Evolutionary conservation across 1,284 basidiomycete genomes (phyloP), one percentile per base, ranked within the genome.

Genomic region (Ustilago shanxiensis): DNA sequence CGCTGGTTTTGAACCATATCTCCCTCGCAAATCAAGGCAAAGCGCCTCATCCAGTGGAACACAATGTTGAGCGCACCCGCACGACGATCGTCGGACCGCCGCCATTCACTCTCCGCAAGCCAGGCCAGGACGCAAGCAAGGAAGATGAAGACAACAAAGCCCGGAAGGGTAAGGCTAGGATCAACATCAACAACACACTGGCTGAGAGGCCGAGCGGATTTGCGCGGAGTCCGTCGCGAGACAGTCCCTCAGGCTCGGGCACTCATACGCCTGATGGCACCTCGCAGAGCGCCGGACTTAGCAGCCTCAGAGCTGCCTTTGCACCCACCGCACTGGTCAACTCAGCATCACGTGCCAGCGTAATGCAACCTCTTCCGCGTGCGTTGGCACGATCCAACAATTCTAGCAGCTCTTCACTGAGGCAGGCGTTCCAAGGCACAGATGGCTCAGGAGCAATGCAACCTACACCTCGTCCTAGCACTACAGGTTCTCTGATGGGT

Each of bases 71-170:
- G 60, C 76, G 83, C 6, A 53, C 80, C 35, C 71, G 82, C 11
- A 83, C 81, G 14, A 79, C 75, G 6, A 78, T 85, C 24, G 82
- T 86, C 13, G 84, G 84, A 2, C 84, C 84, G 5, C 76, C 76
- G 14, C 76, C 76, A 1, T 65, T 69, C 18, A 41, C 26, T 18
- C 58, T 61, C 1, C 44, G 44, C 20, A 60, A 61, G 11, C 50
- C 49, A 2, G 51, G n/a, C 22, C 39, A 54, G 22, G 52, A 45
- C 2, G 26, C 50, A 16, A 22, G 9, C 49, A 51, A 47, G 16
- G 57, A 51, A 10, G 47, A 50, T 1, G 49, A 24, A 18, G 51
- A 66, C 4, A 24, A 66, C 4, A 24, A 22, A 28, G n/a, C 47
- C 24, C 56, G 37, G 8, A 69, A 67, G 20, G 69, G 60, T 16